A percentile compares a stretch with the other conserved stretches of the same genome.
phyloP scores from a whole-genome alignment of 2,329 filamentous ascomycete species.

The Penicillium sp. region DNA sequence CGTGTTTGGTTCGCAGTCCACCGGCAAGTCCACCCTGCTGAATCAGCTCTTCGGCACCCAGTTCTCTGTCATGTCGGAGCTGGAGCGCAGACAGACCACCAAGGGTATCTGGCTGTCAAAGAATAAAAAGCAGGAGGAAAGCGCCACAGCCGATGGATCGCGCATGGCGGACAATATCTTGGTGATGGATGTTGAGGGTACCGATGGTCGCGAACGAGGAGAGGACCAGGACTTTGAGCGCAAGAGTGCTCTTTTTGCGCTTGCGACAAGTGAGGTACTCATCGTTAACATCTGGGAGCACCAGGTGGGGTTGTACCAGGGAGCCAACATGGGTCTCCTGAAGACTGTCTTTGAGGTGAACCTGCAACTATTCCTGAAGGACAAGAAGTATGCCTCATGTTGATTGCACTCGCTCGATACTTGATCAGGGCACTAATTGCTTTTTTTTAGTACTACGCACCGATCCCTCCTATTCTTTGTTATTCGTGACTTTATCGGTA shows the following conservation, averaged over 20 bases:
- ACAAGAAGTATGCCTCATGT: constrained; percentile 68
- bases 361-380: constrained; percentile 92
- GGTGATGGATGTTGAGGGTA: constrained; percentile 99
- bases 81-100: constrained; percentile 90
- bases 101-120: constrained; percentile 99
- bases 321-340: constrained; percentile 95
- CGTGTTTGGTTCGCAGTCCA: constrained; percentile 97
- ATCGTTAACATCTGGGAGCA: constrained; percentile 99
- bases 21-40: constrained; percentile 93
- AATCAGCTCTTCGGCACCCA: constrained; percentile 94
- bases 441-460: constrained; percentile 66
- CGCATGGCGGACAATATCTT: constrained; percentile 96
- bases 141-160: constrained; percentile 39
- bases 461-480: constrained; percentile 97
- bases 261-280: constrained; percentile 95
- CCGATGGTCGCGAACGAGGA: constrained; percentile 90
- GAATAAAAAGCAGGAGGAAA: constrained; percentile 67
- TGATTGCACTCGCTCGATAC: neutral
- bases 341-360: constrained; percentile 99
- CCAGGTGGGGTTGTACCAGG: constrained; percentile 96
- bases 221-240: constrained; percentile 99
- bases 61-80: constrained; percentile 97
- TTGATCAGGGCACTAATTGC: neutral
- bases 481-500: constrained; percentile 93
- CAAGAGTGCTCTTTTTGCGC: constrained; percentile 94